Percentiles rank a stretch among this genome's conserved stretches.
Evolutionary conservation across 192 early-diverging fungal genomes (phyloP).

Genomic region (Nowakowskiella sp.): DNA sequence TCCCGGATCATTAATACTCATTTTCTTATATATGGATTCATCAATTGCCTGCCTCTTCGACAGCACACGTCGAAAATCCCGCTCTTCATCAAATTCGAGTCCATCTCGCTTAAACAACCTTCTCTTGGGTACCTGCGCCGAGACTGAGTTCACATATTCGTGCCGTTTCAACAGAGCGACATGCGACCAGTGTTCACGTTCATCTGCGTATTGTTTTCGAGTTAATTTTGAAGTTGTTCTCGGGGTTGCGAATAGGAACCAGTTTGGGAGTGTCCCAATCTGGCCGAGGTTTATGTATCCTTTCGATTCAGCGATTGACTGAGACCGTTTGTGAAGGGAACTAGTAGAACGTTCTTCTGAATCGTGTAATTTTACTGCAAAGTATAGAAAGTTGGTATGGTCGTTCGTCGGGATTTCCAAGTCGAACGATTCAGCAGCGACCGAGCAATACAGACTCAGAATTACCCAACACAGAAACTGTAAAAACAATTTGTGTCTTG

Average conservation of each 20-base stretch:
- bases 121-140: slow-evolving; percentile 26
- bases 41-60: slow-evolving; percentile 18
- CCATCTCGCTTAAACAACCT: slow-evolving; percentile 33
- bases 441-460: too few relatives aligned
- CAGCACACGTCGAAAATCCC: not conserved
- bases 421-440: too few relatives aligned
- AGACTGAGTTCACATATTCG: slow-evolving; percentile 24
- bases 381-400: slow-evolving; percentile 36
- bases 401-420: too few relatives aligned
- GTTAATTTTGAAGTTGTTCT: slow-evolving; percentile 15
- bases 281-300: slow-evolving; percentile 35
- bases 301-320: slow-evolving; percentile 7
- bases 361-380: slow-evolving; percentile 28
- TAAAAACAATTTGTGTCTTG: too few relatives aligned
- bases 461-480: too few relatives aligned
- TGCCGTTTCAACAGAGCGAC: not conserved
- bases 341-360: not conserved
- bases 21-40: slow-evolving; percentile 20
- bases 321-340: slow-evolving; percentile 8
- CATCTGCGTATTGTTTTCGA: not conserved
- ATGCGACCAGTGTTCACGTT: not conserved
- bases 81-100: slow-evolving; percentile 12
- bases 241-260: slow-evolving; percentile 54
- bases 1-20: slow-evolving; percentile 65
- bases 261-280: slow-evolving; percentile 58